Evolutionary conservation across 2,329 filamentous ascomycete genomes (phyloP), one percentile per base, ranked within the genome.

Genomic region (Ophiocordyceps sinensis): DNA sequence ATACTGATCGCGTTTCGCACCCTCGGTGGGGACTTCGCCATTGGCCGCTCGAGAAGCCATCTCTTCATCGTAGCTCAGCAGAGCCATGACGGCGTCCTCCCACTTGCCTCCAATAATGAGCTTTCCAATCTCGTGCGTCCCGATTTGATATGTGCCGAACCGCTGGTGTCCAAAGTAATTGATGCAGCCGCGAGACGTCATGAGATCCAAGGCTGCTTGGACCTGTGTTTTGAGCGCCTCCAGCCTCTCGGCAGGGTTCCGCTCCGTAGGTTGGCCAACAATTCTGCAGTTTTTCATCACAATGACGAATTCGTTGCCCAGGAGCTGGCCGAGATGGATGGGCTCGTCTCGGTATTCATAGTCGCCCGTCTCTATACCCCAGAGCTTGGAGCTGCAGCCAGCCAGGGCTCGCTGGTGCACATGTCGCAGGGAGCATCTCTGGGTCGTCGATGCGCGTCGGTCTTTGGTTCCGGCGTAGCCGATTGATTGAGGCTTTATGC

Each of bases 161-260:
- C 91, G 79, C 63, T 98, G 91, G n/a, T 96, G 77, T 9, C 91
- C 91, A 55, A 88, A 98, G 65, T 96, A 98, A 63, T 98, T 98
- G 62, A 98, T 79, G 67, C 93, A 98, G 3, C 91, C 91, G 36
- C 80, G 73, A 36, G 77, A 64, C 41, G 72, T 68, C 49, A 96
- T 75, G 47, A 80, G 75, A 35, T 72, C 65, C 39, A 94, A 65
- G 1, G 85, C 70, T 13, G 69, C 59, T 42, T 68, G 67, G 10
- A 78, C 67, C 31, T 71, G 56, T 23, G 48, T 41, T 41, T 49
- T 52, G 36, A 65, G 47, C 29, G 50, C 48, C 14, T 55, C 49
- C 9, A 62, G 49, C 28, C 53, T 54, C 23, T 60, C 54, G 5
- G 47, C 42, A 0, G 54, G 34, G 21, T 51, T 48, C 10, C 11